Conservation (phyloP, 495 filamentous ascomycete genomes). For the Aspergillus haitiensis region DNA sequence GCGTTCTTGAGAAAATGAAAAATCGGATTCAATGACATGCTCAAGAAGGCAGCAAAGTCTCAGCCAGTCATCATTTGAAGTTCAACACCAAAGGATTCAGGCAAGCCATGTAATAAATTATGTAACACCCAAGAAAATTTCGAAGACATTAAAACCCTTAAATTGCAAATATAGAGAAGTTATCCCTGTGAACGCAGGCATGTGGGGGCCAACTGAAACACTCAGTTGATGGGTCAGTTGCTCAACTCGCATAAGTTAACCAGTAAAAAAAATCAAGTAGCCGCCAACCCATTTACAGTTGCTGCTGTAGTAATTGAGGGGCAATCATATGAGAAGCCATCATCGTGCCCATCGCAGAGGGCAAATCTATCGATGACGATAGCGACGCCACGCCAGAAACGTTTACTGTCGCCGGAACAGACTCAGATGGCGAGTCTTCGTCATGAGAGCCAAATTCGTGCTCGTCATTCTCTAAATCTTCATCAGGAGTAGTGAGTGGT, state of each 20-base stretch:
- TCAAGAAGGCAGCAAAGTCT: not conserved
- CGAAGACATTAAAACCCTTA: conserved; percentile 15
- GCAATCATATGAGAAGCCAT: conserved; percentile 45
- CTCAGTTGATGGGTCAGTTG: not conserved
- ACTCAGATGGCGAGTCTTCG: conserved; percentile 60
- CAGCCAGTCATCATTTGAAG: not conserved
- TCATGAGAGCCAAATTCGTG: conserved; percentile 74
- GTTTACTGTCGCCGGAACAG: conserved; percentile 32
- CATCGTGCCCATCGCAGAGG: conserved; percentile 38
- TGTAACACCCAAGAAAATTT: conserved; percentile 4
- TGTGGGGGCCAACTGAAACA: conserved; percentile 4
- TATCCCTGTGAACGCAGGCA: not conserved
- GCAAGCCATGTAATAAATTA: conserved; percentile 5
- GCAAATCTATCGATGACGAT: conserved; percentile 40
- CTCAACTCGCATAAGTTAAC: not conserved
- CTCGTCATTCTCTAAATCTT: conserved; percentile 72
- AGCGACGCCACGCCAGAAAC: conserved; percentile 44
- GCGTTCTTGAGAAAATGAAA: not conserved
- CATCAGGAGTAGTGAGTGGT: conserved; percentile 59
- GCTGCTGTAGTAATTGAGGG: conserved; percentile 49
- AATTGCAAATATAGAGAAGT: conserved; percentile 2
- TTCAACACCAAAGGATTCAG: not conserved
- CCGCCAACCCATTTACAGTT: conserved; percentile 35
- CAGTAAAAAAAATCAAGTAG: not conserved
- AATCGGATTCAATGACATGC: not conserved